phyloP scores from a whole-genome alignment of 1,139 yeast species.

The Debaryomyces psychrophilus region DNA sequence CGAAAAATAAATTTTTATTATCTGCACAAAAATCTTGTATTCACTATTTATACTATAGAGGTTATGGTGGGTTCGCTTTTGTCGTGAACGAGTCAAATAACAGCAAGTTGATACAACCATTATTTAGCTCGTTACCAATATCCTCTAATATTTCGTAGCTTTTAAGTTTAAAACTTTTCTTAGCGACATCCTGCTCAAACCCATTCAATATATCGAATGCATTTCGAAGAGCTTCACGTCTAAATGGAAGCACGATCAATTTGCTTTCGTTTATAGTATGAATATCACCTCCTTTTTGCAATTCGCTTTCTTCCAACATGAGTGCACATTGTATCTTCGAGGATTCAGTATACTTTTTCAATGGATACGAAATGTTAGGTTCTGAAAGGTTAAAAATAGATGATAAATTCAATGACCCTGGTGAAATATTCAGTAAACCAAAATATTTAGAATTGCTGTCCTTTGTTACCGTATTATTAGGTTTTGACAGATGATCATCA shows the following conservation, averaged over 20 bases:
- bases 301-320: conserved; percentile 40
- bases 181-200: conserved; percentile 8
- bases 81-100: conserved; percentile 76
- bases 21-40: not conserved
- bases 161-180: conserved; percentile 31
- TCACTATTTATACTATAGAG: conserved; percentile 1
- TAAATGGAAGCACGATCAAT: conserved; percentile 26
- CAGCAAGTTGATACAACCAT: conserved; percentile 70
- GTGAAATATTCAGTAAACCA: conserved; percentile 1
- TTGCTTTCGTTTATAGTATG: conserved; percentile 34
- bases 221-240: conserved; percentile 22
- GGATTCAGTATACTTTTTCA: conserved; percentile 26
- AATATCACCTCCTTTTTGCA: conserved; percentile 37
- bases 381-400: conserved; percentile 42
- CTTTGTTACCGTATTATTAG: conserved; percentile 6
- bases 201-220: conserved; percentile 26
- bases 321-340: conserved; percentile 28
- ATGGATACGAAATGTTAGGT: conserved; percentile 31
- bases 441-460: not conserved
- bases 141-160: conserved; percentile 75
- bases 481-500: conserved; percentile 9
- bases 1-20: not conserved
- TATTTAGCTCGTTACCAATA: conserved; percentile 60
- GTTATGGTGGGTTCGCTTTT: conserved; percentile 61
- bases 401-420: conserved; percentile 11